Evolutionary conservation across 129 eudicot genomes (phyloP).

Genomic region (Tanacetum coccineum): DNA sequence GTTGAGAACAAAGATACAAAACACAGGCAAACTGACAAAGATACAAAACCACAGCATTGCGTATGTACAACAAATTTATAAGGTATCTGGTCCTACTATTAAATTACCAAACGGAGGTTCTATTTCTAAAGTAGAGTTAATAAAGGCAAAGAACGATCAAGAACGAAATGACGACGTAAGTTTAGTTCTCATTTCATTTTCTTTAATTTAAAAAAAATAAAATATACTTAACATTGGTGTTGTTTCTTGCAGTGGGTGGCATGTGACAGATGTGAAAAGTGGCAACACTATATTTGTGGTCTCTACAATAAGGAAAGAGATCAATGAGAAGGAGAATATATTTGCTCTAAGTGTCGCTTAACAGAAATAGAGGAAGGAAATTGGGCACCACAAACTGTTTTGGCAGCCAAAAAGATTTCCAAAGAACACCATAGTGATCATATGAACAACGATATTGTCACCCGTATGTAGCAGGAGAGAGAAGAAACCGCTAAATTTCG

Average conservation of each 20-base stretch:
- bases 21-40: too few relatives aligned
- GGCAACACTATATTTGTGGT: too few relatives aligned
- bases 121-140: slow-evolving; percentile 38
- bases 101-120: slow-evolving; percentile 33
- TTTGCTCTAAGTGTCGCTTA: too few relatives aligned
- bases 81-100: slow-evolving; percentile 32
- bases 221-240: background rate
- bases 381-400: slow-evolving; percentile 25
- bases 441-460: slow-evolving; percentile 54
- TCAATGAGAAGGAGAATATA: too few relatives aligned
- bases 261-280: too few relatives aligned
- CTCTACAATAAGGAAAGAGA: too few relatives aligned
- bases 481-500: too few relatives aligned
- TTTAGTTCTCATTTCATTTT: too few relatives aligned
- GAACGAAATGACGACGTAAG: slow-evolving; percentile 57
- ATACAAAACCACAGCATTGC: too few relatives aligned
- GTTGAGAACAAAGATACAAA: slow-evolving; percentile 18
- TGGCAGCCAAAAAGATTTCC: slow-evolving; percentile 61
- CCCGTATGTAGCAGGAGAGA: slow-evolving; percentile 43
- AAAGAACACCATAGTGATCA: slow-evolving; percentile 65
- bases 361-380: slow-evolving; percentile 35
- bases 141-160: slow-evolving; percentile 31
- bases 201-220: background rate
- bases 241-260: slow-evolving; percentile 20
- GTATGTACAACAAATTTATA: slow-evolving; percentile 50